Evolutionary conservation across 2,329 filamentous ascomycete species (phyloP).

Genomic region (Sporothrix schenckii): DNA sequence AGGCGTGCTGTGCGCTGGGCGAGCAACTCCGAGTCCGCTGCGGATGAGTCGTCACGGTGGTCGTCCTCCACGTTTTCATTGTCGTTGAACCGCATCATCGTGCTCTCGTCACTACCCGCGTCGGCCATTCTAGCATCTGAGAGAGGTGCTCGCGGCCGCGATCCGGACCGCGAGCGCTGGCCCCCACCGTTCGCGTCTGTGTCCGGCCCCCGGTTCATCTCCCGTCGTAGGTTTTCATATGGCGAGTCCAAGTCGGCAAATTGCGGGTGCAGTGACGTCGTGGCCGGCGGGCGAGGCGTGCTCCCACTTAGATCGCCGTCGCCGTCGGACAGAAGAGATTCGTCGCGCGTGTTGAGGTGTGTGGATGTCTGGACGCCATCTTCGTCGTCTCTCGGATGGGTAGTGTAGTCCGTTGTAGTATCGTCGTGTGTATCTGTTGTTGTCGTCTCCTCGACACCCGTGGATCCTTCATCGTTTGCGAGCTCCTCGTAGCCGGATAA

Average conservation of each 20-base stretch:
- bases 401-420: conserved; percentile 49
- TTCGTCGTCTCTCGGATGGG: conserved; percentile 40
- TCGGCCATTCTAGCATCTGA: neutral
- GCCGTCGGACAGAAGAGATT: conserved; percentile 67
- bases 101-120: conserved; percentile 42
- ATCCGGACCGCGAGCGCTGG: conserved; percentile 39
- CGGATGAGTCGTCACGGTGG: conserved; percentile 43
- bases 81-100: conserved; percentile 42
- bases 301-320: conserved; percentile 65
- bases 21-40: conserved; percentile 51
- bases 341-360: conserved; percentile 52
- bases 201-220: conserved; percentile 52
- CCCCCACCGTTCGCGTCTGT: conserved; percentile 30
- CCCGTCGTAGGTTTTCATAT: conserved; percentile 72
- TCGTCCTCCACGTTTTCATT: conserved; percentile 45
- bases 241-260: conserved; percentile 73
- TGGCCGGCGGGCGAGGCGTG: conserved; percentile 64
- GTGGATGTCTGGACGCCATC: conserved; percentile 48
- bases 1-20: conserved; percentile 59
- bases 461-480: conserved; percentile 62
- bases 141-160: neutral
- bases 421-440: conserved; percentile 58
- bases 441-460: conserved; percentile 55
- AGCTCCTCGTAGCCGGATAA: conserved; percentile 91
- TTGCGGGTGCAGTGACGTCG: conserved; percentile 54